These are phyloP conservation scores for Dacryopinax primogenitus DNA, from an alignment of 768 basidiomycete species.

Conservation along the genomic window DNA sequence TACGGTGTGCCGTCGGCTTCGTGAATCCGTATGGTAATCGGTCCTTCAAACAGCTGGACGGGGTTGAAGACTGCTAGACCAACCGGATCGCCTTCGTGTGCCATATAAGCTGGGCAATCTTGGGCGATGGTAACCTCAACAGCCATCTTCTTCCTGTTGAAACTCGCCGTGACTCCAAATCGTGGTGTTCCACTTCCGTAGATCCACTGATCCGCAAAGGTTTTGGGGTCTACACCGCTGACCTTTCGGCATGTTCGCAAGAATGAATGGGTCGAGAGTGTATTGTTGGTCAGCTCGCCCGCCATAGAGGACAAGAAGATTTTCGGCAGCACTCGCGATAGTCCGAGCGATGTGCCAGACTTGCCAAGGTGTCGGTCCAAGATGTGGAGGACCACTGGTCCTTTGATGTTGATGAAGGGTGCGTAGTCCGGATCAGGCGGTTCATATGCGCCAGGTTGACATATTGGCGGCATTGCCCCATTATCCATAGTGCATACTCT, in stretches of 20 bases:
- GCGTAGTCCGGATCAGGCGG: conserved; percentile 69
- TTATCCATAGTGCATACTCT: conserved; percentile 78
- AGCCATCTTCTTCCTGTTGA: conserved; percentile 96
- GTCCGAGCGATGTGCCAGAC: conserved; percentile 84
- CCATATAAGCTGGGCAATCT: conserved; percentile 61
- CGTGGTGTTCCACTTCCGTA: conserved; percentile 93
- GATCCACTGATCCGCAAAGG: conserved; percentile 98
- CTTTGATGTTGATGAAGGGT: conserved; percentile 87
- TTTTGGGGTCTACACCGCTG: conserved; percentile 75
- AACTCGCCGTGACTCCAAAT: conserved; percentile 77
- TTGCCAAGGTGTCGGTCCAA: conserved; percentile 88
- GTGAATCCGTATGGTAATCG: conserved; percentile 97
- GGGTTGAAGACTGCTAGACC: conserved; percentile 61
- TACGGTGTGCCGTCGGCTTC: conserved; percentile 99
- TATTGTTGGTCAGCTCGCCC: conserved; percentile 75
- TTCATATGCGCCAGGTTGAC: conserved; percentile 72
- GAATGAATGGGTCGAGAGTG: conserved; percentile 80
- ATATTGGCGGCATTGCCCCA: conserved; percentile 83
- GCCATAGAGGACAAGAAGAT: conserved; percentile 87
- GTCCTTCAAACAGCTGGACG: conserved; percentile 84
- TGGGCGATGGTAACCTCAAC: conserved; percentile 93
- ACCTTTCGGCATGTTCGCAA: conserved; percentile 85
- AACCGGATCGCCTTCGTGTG: conserved; percentile 54
- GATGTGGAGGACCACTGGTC: conserved; percentile 91
- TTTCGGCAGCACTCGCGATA: conserved; percentile 89